phyloP scores from a whole-genome alignment of 2,329 filamentous ascomycete genomes.

The Chrysoporthe austroafricana region DNA sequence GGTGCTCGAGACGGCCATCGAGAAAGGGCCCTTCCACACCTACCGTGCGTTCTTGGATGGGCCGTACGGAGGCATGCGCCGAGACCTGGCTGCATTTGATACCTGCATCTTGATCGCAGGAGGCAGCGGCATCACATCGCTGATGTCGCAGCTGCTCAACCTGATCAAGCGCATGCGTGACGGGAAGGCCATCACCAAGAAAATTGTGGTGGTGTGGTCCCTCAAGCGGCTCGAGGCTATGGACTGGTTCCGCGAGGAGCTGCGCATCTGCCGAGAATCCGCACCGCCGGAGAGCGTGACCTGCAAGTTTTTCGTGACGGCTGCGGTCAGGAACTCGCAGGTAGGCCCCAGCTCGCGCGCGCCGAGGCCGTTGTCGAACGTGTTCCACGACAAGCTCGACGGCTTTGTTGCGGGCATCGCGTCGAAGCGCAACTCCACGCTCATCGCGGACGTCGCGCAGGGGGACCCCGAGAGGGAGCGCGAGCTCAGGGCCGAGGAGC shows the following conservation, averaged over 20 bases:
- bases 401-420: constrained; percentile 86
- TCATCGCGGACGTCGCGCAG: constrained; percentile 80
- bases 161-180: constrained; percentile 97
- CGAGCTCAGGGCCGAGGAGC: constrained; percentile 78
- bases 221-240: constrained; percentile 89
- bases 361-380: constrained; percentile 69
- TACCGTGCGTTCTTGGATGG: constrained; percentile 93
- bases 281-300: constrained; percentile 87
- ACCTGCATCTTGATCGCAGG: constrained; percentile 92
- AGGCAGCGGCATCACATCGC: constrained; percentile 90
- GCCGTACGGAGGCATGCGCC: constrained; percentile 92
- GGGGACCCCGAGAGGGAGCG: constrained; percentile 79
- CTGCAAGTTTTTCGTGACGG: constrained; percentile 94
- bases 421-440: constrained; percentile 81
- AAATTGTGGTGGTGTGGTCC: constrained; percentile 92
- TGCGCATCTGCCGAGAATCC: constrained; percentile 87
- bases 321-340: constrained; percentile 61
- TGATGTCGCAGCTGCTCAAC: constrained; percentile 88
- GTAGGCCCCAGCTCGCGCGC: constrained; percentile 48
- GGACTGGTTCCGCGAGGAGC: constrained; percentile 97
- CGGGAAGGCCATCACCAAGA: constrained; percentile 89
- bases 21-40: constrained; percentile 87
- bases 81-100: constrained; percentile 88
- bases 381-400: constrained; percentile 85
- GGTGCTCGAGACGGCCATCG: constrained; percentile 80